Conservation (phyloP, 2,329 filamentous ascomycete species). For the Scleromitrula shiraiana region DNA sequence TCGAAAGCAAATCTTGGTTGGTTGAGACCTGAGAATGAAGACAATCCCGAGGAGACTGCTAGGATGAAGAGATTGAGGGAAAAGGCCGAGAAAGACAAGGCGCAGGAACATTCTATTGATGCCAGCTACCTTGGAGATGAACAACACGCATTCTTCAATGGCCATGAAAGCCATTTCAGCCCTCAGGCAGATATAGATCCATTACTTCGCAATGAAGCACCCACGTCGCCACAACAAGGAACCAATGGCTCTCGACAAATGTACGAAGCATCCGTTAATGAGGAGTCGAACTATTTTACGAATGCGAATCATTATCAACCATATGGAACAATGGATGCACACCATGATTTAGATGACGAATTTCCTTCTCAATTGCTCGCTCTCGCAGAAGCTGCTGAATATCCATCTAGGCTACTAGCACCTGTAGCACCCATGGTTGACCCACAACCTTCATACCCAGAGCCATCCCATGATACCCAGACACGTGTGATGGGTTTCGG, state of each 20-base stretch:
- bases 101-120: conserved; percentile 19
- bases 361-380: background rate
- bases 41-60: conserved; percentile 36
- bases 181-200: conserved; percentile 26
- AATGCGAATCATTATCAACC: conserved; percentile 2
- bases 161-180: conserved; percentile 12
- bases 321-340: conserved; percentile 2
- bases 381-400: conserved; percentile 11
- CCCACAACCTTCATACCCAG: conserved; percentile 16
- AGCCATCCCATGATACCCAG: conserved; percentile 18
- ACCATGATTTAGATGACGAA: conserved; percentile 19
- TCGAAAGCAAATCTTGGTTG: conserved; percentile 79
- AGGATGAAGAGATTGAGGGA: conserved; percentile 29
- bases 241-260: background rate
- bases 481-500: conserved; percentile 27
- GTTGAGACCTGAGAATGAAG: conserved; percentile 54
- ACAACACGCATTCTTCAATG: conserved; percentile 8
- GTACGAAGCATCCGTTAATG: conserved; percentile 1
- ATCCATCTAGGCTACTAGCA: conserved; percentile 20
- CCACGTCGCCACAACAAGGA: background rate
- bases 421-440: conserved; percentile 17
- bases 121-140: conserved; percentile 18
- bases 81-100: conserved; percentile 28
- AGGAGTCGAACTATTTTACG: background rate
- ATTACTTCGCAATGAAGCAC: conserved; percentile 15